These are phyloP conservation scores for Tremella yokohamensis DNA, from an alignment of 768 basidiomycete species.

Conservation along the genomic window DNA sequence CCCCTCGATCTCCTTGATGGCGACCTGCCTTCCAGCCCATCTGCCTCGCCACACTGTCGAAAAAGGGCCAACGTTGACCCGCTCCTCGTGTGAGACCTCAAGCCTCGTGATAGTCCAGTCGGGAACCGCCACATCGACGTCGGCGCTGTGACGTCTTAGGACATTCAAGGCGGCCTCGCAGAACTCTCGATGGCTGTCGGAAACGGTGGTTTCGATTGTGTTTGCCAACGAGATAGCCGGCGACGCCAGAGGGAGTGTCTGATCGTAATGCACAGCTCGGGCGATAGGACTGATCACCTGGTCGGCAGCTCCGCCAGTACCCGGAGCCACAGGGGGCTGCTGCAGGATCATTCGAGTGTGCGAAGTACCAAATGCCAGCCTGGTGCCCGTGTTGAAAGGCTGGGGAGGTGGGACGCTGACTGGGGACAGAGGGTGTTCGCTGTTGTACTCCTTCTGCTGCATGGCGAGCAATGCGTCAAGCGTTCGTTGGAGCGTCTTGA, in stretches of 20 bases:
- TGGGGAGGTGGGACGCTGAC: background rate
- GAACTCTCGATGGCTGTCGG: constrained; percentile 22
- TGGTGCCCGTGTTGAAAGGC: background rate
- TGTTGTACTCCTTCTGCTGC: constrained; percentile 41
- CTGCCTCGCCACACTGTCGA: constrained; percentile 72
- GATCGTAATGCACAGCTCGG: too few relatives aligned
- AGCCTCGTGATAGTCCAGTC: constrained; percentile 55
- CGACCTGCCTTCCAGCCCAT: constrained; percentile 61
- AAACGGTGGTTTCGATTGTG: background rate
- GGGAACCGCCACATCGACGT: constrained; percentile 27
- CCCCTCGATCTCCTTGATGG: constrained; percentile 55
- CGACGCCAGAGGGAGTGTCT: background rate
- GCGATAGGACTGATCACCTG: constrained; percentile 4
- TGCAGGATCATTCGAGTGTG: background rate
- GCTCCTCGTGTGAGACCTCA: constrained; percentile 68
- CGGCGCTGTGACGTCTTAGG: constrained; percentile 27
- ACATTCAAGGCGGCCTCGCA: constrained; percentile 37
- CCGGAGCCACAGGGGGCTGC: too few relatives aligned
- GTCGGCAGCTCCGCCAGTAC: background rate
- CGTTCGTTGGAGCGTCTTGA: constrained; percentile 71
- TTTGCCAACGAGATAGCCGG: background rate
- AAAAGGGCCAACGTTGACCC: constrained; percentile 69
- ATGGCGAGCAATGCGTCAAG: constrained; percentile 47
- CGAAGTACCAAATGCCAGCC: background rate
- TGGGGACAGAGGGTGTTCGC: constrained; percentile 20